These are phyloP conservation scores for Pisolithus marmoratus DNA, from an alignment of 768 basidiomycete species.

Conservation along the genomic window DNA sequence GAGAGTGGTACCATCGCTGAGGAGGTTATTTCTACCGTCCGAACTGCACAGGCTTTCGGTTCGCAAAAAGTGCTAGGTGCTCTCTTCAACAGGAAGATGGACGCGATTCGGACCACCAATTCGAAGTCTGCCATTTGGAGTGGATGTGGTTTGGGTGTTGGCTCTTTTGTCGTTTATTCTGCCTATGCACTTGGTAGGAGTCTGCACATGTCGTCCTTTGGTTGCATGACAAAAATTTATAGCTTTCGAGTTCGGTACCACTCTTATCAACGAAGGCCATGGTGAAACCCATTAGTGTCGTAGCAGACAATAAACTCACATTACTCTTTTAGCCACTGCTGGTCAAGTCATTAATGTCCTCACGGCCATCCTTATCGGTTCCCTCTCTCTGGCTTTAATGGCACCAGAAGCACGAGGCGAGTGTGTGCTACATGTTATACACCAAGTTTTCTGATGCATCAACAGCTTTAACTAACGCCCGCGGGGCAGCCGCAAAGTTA, in stretches of 20 bases:
- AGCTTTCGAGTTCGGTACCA: constrained; percentile 90
- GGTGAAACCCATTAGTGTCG: constrained; percentile 30
- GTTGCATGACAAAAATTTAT: constrained; percentile 1
- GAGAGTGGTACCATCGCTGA: constrained; percentile 82
- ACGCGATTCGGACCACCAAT: constrained; percentile 46
- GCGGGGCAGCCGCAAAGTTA: constrained; percentile 86
- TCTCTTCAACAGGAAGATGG: constrained; percentile 63
- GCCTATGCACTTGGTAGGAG: constrained; percentile 61
- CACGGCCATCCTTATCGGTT: constrained; percentile 79
- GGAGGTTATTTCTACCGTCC: constrained; percentile 86
- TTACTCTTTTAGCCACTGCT: constrained; percentile 42
- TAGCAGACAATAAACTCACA: not conserved
- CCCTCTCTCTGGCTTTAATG: constrained; percentile 80
- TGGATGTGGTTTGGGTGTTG: constrained; percentile 57
- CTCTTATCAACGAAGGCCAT: constrained; percentile 60
- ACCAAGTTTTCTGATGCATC: not conserved
- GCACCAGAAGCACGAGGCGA: constrained; percentile 84
- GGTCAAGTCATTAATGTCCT: constrained; percentile 83
- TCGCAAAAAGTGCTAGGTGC: constrained; percentile 57
- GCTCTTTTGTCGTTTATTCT: constrained; percentile 82
- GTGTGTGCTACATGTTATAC: constrained; percentile 1
- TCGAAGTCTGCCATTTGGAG: constrained; percentile 56
- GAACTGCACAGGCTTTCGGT: constrained; percentile 90
- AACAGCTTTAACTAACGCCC: constrained; percentile 70
- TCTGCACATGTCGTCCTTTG: not conserved